phyloP scores from a whole-genome alignment of 129 eudicot species.

The Silybum marianum region DNA sequence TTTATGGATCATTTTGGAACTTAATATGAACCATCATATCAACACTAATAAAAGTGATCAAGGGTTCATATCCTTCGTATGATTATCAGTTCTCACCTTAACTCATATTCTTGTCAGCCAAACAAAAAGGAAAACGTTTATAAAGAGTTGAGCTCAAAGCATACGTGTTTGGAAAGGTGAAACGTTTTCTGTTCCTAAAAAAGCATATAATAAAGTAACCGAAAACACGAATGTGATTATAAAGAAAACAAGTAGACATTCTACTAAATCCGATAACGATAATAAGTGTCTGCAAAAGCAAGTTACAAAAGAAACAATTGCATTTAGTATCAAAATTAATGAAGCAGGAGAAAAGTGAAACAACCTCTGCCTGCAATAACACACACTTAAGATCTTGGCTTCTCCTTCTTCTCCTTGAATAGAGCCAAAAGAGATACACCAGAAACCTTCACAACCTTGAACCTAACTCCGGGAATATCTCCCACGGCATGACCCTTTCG shows the following conservation, averaged over 20 bases:
- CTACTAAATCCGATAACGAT: neutral
- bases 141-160: neutral
- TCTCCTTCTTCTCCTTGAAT: conserved; percentile 82
- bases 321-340: conserved; percentile 19
- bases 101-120: too few species aligned
- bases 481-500: conserved; percentile 88
- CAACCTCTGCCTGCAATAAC: neutral
- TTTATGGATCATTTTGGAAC: too few species aligned
- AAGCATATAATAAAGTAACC: neutral
- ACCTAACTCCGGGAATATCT: conserved; percentile 88
- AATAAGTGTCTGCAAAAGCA: conserved; percentile 12
- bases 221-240: neutral
- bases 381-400: conserved; percentile 64
- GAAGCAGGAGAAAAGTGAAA: neutral
- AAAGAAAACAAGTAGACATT: neutral
- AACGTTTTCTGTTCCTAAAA: neutral
- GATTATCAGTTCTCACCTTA: too few species aligned
- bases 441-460: conserved; percentile 86
- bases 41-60: too few species aligned
- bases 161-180: too few species aligned
- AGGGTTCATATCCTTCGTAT: too few species aligned
- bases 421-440: conserved; percentile 77
- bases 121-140: too few species aligned
- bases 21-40: too few species aligned
- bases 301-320: neutral